Evolutionary conservation across 179 eudicot species (phyloP).

Genomic region (Gypsophila paniculata): DNA sequence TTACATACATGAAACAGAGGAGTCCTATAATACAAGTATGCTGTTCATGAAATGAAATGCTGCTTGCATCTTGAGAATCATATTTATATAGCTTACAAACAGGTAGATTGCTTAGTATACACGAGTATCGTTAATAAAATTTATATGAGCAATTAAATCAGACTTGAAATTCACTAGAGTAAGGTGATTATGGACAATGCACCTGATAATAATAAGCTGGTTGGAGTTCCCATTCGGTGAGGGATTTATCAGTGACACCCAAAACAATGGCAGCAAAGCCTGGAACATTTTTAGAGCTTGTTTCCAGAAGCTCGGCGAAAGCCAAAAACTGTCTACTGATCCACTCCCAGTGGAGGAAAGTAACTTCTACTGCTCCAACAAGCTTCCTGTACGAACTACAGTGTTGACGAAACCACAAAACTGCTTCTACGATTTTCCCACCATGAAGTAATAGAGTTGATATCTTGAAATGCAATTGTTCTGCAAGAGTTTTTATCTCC

Average conservation of each 20-base stretch:
- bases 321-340: constrained; percentile 87
- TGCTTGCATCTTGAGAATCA: background rate
- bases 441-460: constrained; percentile 87
- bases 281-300: constrained; percentile 56
- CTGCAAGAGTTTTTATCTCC: constrained; percentile 91
- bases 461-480: constrained; percentile 87
- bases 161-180: background rate
- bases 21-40: background rate
- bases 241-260: constrained; percentile 43
- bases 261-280: constrained; percentile 40
- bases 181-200: constrained; percentile 10
- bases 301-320: constrained; percentile 88
- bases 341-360: constrained; percentile 98
- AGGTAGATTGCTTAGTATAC: background rate
- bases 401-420: constrained; percentile 86
- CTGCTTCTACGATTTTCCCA: constrained; percentile 82
- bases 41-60: background rate
- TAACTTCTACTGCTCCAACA: constrained; percentile 70
- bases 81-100: background rate
- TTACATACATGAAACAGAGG: background rate
- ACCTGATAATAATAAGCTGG: constrained; percentile 94
- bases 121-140: background rate
- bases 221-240: constrained; percentile 72
- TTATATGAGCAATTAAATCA: background rate
- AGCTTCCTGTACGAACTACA: constrained; percentile 60